A percentile compares a stretch with the other conserved stretches of the same genome.
These are phyloP conservation scores for Clonostachys rhizophaga DNA, from an alignment of 2,329 filamentous ascomycete species.

Conservation along the genomic window DNA sequence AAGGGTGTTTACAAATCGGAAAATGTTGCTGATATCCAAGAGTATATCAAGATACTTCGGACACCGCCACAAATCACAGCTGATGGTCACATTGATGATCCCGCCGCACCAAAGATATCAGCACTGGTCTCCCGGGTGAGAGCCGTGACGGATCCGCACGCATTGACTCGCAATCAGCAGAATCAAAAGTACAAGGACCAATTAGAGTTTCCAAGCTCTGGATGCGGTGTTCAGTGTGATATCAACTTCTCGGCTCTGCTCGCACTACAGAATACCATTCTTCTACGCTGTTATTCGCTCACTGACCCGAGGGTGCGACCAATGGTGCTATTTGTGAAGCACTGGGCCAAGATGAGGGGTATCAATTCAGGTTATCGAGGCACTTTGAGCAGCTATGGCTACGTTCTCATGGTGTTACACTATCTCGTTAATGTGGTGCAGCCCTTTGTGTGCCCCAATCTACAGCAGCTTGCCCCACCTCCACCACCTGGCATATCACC, in stretches of 20 bases:
- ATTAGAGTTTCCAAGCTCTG: slow-evolving; percentile 73
- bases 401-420: slow-evolving; percentile 87
- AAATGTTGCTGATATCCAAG: slow-evolving; percentile 27
- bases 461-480: slow-evolving; percentile 56
- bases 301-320: slow-evolving; percentile 73
- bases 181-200: slow-evolving; percentile 47
- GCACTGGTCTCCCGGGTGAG: slow-evolving; percentile 35
- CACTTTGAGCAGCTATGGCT: slow-evolving; percentile 85
- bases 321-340: slow-evolving; percentile 82
- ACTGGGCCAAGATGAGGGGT: slow-evolving; percentile 80
- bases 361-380: slow-evolving; percentile 87
- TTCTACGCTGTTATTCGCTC: slow-evolving; percentile 78
- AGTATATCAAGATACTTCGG: slow-evolving; percentile 47
- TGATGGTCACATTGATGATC: slow-evolving; percentile 18
- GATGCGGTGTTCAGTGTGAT: slow-evolving; percentile 81
- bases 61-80: not conserved
- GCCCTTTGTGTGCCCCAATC: slow-evolving; percentile 80
- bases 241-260: slow-evolving; percentile 88
- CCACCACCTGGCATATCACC: slow-evolving; percentile 23
- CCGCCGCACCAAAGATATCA: slow-evolving; percentile 16
- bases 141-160: slow-evolving; percentile 42
- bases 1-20: slow-evolving; percentile 37
- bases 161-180: slow-evolving; percentile 42
- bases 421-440: slow-evolving; percentile 79
- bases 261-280: slow-evolving; percentile 75